Conservation (phyloP, 495 filamentous ascomycete genomes). For the Aspergillus mulundensis region DNA sequence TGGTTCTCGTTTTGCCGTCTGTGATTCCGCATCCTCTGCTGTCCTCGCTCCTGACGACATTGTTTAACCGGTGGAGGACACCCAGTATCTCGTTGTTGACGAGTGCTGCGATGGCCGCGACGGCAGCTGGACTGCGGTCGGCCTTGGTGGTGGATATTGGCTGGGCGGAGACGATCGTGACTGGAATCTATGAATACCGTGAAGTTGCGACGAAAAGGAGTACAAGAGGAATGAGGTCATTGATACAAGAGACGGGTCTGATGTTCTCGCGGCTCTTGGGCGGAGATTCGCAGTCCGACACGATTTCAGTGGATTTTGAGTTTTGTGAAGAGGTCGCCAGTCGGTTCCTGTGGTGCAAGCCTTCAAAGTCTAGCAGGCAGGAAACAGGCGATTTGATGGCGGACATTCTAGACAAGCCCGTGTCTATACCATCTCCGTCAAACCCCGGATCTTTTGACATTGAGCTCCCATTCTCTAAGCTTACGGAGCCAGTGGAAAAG, state of each 20-base stretch:
- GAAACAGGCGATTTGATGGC: not conserved
- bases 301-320: conserved; percentile 57
- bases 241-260: conserved; percentile 65
- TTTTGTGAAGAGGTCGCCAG: conserved; percentile 73
- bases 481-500: conserved; percentile 72
- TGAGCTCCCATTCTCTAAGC: conserved; percentile 59
- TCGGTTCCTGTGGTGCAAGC: conserved; percentile 73
- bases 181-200: conserved; percentile 82
- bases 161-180: conserved; percentile 83
- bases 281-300: conserved; percentile 12
- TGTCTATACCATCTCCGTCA: conserved; percentile 44
- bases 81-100: conserved; percentile 80
- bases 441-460: conserved; percentile 34
- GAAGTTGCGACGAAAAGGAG: conserved; percentile 65
- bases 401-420: conserved; percentile 11
- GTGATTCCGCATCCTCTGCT: conserved; percentile 74
- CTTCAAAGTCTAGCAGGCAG: conserved; percentile 2
- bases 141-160: conserved; percentile 84
- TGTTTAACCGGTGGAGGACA: conserved; percentile 76
- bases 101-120: conserved; percentile 63
- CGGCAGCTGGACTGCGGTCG: conserved; percentile 75
- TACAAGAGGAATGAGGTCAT: conserved; percentile 65
- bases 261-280: conserved; percentile 48
- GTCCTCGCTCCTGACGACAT: conserved; percentile 63
- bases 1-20: conserved; percentile 72